Conservation (phyloP, 2,329 filamentous ascomycete genomes). For the Aspergillus ibericus region DNA sequence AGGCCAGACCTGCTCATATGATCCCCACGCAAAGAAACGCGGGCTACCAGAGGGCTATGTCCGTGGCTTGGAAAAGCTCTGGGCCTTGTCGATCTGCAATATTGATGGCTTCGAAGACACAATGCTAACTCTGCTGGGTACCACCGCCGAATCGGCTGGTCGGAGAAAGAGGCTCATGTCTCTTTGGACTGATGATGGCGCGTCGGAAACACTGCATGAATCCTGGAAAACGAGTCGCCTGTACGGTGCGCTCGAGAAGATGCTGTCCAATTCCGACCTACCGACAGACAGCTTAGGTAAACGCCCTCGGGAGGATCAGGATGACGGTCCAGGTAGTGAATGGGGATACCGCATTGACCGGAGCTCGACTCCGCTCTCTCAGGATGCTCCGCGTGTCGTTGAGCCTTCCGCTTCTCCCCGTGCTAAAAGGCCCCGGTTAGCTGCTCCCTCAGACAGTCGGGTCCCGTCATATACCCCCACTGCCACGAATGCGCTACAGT, state of each 20-base stretch:
- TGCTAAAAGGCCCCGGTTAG: constrained; percentile 31
- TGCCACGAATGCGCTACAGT: constrained; percentile 25
- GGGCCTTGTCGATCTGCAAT: constrained; percentile 46
- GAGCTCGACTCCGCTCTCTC: constrained; percentile 28
- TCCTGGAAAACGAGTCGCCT: constrained; percentile 47
- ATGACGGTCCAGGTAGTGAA: constrained; percentile 21
- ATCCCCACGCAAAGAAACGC: constrained; percentile 47
- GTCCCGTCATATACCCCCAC: constrained; percentile 5
- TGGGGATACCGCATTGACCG: constrained; percentile 36
- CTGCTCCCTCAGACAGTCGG: constrained; percentile 18
- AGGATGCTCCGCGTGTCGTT: constrained; percentile 33
- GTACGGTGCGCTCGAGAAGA: constrained; percentile 41
- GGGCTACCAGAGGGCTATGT: constrained; percentile 50
- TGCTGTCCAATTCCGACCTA: constrained; percentile 38
- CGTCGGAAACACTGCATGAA: constrained; percentile 45
- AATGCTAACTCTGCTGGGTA: constrained; percentile 41
- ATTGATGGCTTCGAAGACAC: constrained; percentile 47
- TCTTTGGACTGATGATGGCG: constrained; percentile 41
- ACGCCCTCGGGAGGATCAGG: constrained; percentile 34
- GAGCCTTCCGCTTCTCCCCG: constrained; percentile 24
- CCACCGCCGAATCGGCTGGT: constrained; percentile 31
- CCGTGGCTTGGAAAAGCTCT: constrained; percentile 48
- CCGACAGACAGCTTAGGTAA: constrained; percentile 28
- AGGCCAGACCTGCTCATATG: constrained; percentile 44
- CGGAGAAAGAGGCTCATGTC: constrained; percentile 37